These are phyloP conservation scores for Spinacia oleracea DNA, from an alignment of 179 eudicot genomes.

Conservation along the genomic window DNA sequence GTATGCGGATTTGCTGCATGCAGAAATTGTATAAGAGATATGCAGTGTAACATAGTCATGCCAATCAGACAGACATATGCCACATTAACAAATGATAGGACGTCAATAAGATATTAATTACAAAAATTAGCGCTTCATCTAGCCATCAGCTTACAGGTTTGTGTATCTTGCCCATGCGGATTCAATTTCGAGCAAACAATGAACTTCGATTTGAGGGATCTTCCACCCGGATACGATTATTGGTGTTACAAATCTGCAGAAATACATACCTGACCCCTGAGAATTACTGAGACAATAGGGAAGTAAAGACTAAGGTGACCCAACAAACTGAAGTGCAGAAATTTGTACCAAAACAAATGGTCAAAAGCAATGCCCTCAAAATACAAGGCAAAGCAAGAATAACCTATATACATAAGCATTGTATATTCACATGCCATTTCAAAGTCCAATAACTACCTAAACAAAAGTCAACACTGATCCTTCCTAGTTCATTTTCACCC, in stretches of 20 bases:
- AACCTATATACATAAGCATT: neutral
- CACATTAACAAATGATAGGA: neutral
- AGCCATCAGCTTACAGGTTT: slow-evolving; percentile 57
- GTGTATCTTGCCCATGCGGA: slow-evolving; percentile 51
- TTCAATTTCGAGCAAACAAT: slow-evolving; percentile 76
- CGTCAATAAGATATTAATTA: neutral
- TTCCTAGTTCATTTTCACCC: neutral
- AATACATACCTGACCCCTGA: neutral
- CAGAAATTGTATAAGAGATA: neutral
- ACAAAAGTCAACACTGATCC: neutral
- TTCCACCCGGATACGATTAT: slow-evolving; percentile 84
- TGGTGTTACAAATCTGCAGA: slow-evolving; percentile 70
- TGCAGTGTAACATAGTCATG: neutral
- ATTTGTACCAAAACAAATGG: neutral
- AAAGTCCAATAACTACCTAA: neutral
- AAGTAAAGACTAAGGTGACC: neutral
- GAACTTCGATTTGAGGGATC: slow-evolving; percentile 84
- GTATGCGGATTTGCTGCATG: neutral
- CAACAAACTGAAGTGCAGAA: neutral
- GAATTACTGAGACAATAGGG: neutral
- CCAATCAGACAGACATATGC: slow-evolving; percentile 13
- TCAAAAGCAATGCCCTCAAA: neutral
- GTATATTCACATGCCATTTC: neutral
- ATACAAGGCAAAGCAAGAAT: neutral
- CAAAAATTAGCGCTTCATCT: neutral